These are phyloP conservation scores for Zelopaecilomyces penicillatus DNA, from an alignment of 2,329 filamentous ascomycete species.

Conservation along the genomic window DNA sequence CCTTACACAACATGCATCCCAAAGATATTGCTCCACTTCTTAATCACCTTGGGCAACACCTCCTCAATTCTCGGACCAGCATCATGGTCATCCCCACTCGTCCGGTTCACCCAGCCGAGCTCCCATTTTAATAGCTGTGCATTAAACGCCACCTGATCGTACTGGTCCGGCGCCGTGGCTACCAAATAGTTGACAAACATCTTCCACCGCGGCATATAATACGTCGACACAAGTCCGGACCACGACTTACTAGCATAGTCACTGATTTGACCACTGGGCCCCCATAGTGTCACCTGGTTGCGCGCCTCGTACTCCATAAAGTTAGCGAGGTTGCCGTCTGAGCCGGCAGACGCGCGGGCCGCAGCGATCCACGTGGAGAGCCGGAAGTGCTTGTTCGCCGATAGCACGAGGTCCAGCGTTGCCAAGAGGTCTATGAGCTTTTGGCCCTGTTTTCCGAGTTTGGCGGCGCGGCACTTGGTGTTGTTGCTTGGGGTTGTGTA, in stretches of 20 bases:
- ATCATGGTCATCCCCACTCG: neutral
- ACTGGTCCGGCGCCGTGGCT: conserved; percentile 4
- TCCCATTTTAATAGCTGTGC: conserved; percentile 3
- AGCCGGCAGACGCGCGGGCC: conserved; percentile 25
- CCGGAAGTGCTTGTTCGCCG: conserved; percentile 32
- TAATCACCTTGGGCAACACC: neutral
- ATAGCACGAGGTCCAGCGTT: conserved; percentile 32
- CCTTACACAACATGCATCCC: too few relatives aligned
- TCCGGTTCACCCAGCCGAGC: neutral
- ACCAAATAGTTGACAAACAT: conserved; percentile 34
- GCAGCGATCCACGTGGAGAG: conserved; percentile 32
- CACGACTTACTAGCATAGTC: conserved; percentile 44
- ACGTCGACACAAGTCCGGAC: conserved; percentile 36
- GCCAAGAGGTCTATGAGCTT: conserved; percentile 25
- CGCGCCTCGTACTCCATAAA: conserved; percentile 38
- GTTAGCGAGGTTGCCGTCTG: conserved; percentile 15
- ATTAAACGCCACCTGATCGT: conserved; percentile 9
- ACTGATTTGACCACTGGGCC: conserved; percentile 35
- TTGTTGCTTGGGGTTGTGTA: conserved; percentile 19
- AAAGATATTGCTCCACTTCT: conserved; percentile 1
- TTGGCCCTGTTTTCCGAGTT: conserved; percentile 17
- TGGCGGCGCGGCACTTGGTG: conserved; percentile 12
- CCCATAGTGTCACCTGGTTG: conserved; percentile 44
- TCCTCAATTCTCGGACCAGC: neutral
- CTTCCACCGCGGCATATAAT: conserved; percentile 39